Evolutionary conservation across 1,139 yeast species (phyloP), one percentile per base, ranked within the genome.

Genomic region (Sugiyamaella paludigena): DNA sequence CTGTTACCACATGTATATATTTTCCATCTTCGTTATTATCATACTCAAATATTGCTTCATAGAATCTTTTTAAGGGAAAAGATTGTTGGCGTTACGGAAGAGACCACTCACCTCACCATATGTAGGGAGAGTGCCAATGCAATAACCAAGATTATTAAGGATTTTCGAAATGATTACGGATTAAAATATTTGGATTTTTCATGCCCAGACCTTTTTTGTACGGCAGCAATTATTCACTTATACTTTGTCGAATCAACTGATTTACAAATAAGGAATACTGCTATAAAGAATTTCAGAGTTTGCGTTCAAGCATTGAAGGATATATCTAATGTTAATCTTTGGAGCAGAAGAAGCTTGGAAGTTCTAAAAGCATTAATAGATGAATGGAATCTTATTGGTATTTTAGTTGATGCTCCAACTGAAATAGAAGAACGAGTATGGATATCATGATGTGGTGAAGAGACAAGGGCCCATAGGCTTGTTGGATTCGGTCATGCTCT

Each of bases 171-270:
- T 4, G 30, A 30, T 16, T 50, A 50, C 32, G 53, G 53, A 7
- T 19, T 40, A n/a, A 37, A 35, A 11, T 27, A 12, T 15, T 13
- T 50, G 35, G 53, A 50, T 29, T 48, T 50, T 39, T 34, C 47
- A 7, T 49, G 50, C 11, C 52, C 52, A 2, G 53, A 50, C 9
- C 40, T 39, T n/a, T 37, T 48, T n/a, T 37, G 43, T 11, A 31
- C 53, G 4, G 53, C 53, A 30, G 53, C 53, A 13, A 48, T 50
- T 7, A 49, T 50, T 16, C 53, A 50, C 36, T 16, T 50, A 19
- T 44, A 50, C 36, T 35, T 50, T 8, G 31, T 19, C 11, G 28
- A 30, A 13, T 16, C 39, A n/a, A 16, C 24, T 15, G 40, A 46
- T 34, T 40, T 13, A 12, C 31, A 37, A 27, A 48, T 44, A 13